These are phyloP conservation scores for Herpotrichia juniperi DNA, from an alignment of 2,329 filamentous ascomycete genomes.

Conservation along the genomic window DNA sequence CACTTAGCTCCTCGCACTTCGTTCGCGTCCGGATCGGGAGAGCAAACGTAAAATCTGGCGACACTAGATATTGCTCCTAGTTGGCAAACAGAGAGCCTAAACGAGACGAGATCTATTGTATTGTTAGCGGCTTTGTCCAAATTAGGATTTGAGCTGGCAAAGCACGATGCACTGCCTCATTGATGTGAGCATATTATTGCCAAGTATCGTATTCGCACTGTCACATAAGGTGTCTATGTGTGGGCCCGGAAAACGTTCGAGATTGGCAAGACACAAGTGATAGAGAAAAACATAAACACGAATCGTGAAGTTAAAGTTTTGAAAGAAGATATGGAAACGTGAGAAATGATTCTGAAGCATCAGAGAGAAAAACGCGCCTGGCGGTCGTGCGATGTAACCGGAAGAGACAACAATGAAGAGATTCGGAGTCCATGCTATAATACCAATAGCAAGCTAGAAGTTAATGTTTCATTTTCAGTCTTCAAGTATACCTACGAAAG, in stretches of 20 bases:
- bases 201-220: conserved; percentile 1
- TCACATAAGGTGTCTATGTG: too few relatives aligned
- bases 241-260: too few relatives aligned
- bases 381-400: too few relatives aligned
- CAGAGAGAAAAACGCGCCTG: too few relatives aligned
- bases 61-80: neutral
- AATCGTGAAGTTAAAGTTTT: neutral
- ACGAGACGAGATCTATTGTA: neutral
- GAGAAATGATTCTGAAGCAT: neutral
- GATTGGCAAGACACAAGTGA: neutral
- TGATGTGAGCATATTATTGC: neutral
- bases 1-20: neutral
- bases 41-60: neutral
- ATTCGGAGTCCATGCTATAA: too few relatives aligned
- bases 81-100: neutral
- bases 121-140: neutral
- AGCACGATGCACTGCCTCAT: neutral
- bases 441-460: too few relatives aligned
- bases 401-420: too few relatives aligned
- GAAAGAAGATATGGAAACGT: neutral
- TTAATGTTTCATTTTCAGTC: too few relatives aligned
- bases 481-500: neutral
- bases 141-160: neutral
- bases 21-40: neutral
- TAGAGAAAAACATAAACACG: neutral